phyloP scores from a whole-genome alignment of 192 early-diverging fungal genomes.

The Dispira simplex region DNA sequence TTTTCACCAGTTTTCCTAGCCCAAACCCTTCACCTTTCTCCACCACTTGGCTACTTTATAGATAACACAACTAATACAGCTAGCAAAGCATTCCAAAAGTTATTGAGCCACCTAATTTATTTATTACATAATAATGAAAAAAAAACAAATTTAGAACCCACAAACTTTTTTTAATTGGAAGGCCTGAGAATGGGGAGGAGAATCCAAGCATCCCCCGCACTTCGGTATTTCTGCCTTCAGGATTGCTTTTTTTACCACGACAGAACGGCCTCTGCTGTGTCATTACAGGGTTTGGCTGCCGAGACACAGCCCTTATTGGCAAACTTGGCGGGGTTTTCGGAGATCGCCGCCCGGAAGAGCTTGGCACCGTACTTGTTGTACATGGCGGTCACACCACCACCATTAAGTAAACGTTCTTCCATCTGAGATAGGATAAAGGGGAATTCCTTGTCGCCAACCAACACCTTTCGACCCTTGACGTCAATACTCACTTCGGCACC shows the following conservation, averaged over 20 bases:
- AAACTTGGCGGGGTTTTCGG: slow-evolving; percentile 33
- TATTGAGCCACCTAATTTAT: too few species aligned
- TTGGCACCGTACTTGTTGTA: slow-evolving; percentile 60
- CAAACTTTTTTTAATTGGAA: too few species aligned
- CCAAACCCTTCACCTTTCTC: too few species aligned
- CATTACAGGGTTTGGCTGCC: neutral
- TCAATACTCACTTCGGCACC: slow-evolving; percentile 52
- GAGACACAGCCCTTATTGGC: slow-evolving; percentile 21
- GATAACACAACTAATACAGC: too few species aligned
- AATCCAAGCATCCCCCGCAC: too few species aligned
- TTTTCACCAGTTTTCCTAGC: too few species aligned
- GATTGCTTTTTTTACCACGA: neutral
- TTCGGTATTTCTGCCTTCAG: too few species aligned
- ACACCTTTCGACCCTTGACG: slow-evolving; percentile 46
- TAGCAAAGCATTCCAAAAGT: too few species aligned
- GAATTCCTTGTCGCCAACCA: slow-evolving; percentile 33
- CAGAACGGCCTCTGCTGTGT: neutral
- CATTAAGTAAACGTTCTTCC: slow-evolving; percentile 56
- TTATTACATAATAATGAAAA: too few species aligned
- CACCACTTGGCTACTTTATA: too few species aligned
- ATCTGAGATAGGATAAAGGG: slow-evolving; percentile 46
- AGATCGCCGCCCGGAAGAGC: slow-evolving; percentile 57
- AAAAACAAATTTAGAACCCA: too few species aligned
- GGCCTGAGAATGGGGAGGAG: too few species aligned
- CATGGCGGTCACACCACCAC: slow-evolving; percentile 65